A percentile compares a stretch with the other conserved stretches of the same genome.
phyloP scores from a whole-genome alignment of 2,329 filamentous ascomycete species.

The Scedosporium minutisporum region DNA sequence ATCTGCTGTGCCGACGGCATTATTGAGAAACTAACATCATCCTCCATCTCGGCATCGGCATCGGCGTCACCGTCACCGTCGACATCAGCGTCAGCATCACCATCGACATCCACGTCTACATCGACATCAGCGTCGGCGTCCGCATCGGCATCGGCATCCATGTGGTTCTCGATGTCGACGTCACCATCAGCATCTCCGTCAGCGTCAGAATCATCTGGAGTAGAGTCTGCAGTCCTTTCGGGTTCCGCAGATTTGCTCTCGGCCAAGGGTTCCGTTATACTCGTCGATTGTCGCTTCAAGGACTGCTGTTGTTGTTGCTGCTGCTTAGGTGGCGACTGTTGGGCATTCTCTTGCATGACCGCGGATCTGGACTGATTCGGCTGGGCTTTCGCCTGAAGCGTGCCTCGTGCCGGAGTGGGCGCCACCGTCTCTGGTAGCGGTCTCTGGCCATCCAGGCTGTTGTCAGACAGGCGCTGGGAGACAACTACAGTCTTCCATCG shows the following conservation, averaged over 20 bases:
- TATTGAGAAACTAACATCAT: slow-evolving; percentile 30
- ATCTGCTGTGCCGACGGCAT: background rate
- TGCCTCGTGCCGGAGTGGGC: slow-evolving; percentile 15
- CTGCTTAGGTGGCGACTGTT: slow-evolving; percentile 14
- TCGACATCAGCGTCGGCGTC: slow-evolving; percentile 24
- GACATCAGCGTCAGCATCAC: slow-evolving; percentile 21
- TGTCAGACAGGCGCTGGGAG: slow-evolving; percentile 32
- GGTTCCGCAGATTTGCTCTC: slow-evolving; percentile 24
- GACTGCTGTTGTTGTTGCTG: slow-evolving; percentile 14
- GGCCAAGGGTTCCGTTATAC: slow-evolving; percentile 19
- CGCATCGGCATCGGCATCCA: slow-evolving; percentile 16
- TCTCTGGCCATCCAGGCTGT: slow-evolving; percentile 40
- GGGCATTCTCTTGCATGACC: slow-evolving; percentile 11
- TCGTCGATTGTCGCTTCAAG: slow-evolving; percentile 12
- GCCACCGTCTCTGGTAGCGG: slow-evolving; percentile 29
- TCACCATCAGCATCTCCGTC: slow-evolving; percentile 26
- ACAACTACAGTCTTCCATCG: slow-evolving; percentile 53
- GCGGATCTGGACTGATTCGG: slow-evolving; percentile 13
- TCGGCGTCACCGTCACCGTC: slow-evolving; percentile 19
- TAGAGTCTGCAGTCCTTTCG: slow-evolving; percentile 3
- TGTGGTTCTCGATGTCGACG: slow-evolving; percentile 23
- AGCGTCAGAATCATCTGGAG: slow-evolving; percentile 25
- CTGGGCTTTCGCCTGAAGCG: slow-evolving; percentile 8
- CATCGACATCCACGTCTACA: slow-evolving; percentile 23
- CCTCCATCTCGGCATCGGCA: slow-evolving; percentile 45